phyloP scores from a whole-genome alignment of 1,284 basidiomycete species.

The Ganoderma sp. region DNA sequence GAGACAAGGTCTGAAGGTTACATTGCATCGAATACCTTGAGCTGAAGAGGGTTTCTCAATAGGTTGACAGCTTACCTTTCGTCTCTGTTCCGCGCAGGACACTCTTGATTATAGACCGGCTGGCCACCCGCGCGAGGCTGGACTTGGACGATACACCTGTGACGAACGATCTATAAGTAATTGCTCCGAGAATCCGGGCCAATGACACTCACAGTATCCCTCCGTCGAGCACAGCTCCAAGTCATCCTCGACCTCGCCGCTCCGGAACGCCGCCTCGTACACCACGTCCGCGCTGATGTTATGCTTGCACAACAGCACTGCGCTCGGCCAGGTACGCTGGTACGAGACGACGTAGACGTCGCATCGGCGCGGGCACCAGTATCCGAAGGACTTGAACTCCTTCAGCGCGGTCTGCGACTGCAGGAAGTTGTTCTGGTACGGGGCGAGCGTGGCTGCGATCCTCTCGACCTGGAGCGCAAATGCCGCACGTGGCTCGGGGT shows the following conservation, averaged over 20 bases:
- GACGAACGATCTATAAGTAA: constrained; percentile 10
- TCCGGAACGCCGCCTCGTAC: constrained; percentile 75
- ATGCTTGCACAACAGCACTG: constrained; percentile 77
- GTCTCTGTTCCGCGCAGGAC: constrained; percentile 76
- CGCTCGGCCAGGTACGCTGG: constrained; percentile 74
- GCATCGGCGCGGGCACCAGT: constrained; percentile 85
- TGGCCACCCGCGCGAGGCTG: constrained; percentile 63
- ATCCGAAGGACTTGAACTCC: constrained; percentile 83
- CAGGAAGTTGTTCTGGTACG: constrained; percentile 74
- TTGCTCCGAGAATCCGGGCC: background rate
- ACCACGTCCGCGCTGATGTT: constrained; percentile 87
- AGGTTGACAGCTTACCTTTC: constrained; percentile 55
- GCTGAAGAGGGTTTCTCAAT: background rate
- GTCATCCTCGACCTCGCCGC: constrained; percentile 66
- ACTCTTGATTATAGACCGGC: constrained; percentile 79
- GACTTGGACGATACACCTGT: constrained; percentile 75
- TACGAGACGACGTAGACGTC: constrained; percentile 87
- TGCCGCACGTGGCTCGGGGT: constrained; percentile 63
- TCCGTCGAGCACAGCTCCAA: constrained; percentile 72
- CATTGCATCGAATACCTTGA: constrained; percentile 46
- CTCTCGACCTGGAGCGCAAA: constrained; percentile 84
- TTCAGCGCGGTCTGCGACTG: constrained; percentile 75
- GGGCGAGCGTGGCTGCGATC: constrained; percentile 73
- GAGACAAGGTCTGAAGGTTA: constrained; percentile 72
- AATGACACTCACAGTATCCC: constrained; percentile 70